These are phyloP conservation scores for Aspergillus avenaceus DNA, from an alignment of 495 filamentous ascomycete genomes.

Conservation along the genomic window DNA sequence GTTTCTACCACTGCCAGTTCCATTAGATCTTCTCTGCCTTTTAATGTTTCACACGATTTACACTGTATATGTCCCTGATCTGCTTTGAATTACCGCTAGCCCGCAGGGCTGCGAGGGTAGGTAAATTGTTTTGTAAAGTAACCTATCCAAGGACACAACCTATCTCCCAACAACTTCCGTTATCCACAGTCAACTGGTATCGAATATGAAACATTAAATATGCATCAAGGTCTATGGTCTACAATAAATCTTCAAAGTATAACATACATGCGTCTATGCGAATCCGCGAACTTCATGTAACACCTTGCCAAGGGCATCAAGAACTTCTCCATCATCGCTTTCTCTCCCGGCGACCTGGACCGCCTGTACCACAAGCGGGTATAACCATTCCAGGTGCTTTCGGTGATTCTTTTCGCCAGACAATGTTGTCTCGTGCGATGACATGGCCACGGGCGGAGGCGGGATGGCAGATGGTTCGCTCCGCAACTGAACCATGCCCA, in stretches of 20 bases:
- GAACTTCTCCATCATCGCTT: slow-evolving; percentile 53
- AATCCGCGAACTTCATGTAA: slow-evolving; percentile 58
- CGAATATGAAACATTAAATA: neutral
- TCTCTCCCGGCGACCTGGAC: slow-evolving; percentile 63
- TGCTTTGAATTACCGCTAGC: too few relatives aligned
- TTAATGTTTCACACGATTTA: too few relatives aligned
- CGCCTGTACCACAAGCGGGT: slow-evolving; percentile 71
- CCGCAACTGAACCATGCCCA: slow-evolving; percentile 56
- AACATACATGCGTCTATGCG: neutral
- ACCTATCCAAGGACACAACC: too few relatives aligned
- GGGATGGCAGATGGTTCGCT: slow-evolving; percentile 71
- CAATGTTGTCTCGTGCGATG: slow-evolving; percentile 13
- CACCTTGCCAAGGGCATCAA: slow-evolving; percentile 61
- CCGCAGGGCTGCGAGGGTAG: too few relatives aligned
- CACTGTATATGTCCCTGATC: too few relatives aligned
- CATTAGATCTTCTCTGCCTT: too few relatives aligned
- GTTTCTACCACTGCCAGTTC: neutral
- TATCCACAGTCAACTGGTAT: neutral
- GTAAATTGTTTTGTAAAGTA: too few relatives aligned
- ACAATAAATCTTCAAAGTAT: neutral
- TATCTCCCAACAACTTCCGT: too few relatives aligned
- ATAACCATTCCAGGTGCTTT: slow-evolving; percentile 78
- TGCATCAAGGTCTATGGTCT: neutral
- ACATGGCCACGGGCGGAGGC: slow-evolving; percentile 44
- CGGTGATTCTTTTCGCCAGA: slow-evolving; percentile 26